A percentile compares a stretch with the other conserved stretches of the same genome.
phyloP scores from a whole-genome alignment of 2,329 filamentous ascomycete genomes.

The Alternaria ventricosa region DNA sequence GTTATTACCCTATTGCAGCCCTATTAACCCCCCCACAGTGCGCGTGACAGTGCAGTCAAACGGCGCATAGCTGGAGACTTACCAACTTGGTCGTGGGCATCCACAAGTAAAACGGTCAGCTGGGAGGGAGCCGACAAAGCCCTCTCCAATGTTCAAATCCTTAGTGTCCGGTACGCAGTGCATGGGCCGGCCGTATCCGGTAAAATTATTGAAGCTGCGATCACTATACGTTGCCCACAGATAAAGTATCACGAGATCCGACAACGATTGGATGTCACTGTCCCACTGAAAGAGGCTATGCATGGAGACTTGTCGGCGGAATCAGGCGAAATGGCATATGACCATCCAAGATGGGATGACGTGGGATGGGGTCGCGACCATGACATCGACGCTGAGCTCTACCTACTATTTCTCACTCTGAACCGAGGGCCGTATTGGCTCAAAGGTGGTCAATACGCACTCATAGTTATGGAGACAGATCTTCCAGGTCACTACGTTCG shows the following conservation, averaged over 20 bases:
- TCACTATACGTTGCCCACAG: neutral
- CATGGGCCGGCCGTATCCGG: neutral
- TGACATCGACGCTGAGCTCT: neutral
- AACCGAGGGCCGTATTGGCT: neutral
- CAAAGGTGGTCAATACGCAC: no score
- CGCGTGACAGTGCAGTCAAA: neutral
- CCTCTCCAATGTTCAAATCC: neutral
- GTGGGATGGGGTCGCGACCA: neutral
- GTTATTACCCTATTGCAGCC: no score
- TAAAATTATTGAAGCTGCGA: neutral
- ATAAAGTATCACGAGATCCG: accelerated
- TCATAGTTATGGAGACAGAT: neutral
- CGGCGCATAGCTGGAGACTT: neutral
- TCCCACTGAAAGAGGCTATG: neutral
- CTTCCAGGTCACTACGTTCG: neutral
- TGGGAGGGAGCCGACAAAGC: neutral
- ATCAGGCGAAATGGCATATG: neutral
- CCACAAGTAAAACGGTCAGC: neutral
- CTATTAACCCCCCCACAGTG: no score
- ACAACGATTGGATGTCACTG: neutral
- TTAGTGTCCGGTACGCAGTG: neutral
- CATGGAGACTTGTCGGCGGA: neutral
- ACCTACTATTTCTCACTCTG: neutral
- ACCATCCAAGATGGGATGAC: neutral
- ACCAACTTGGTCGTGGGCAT: neutral